Evolutionary conservation across 805 yeast species (phyloP).

Genomic region (Saccharomyces mikatae): DNA sequence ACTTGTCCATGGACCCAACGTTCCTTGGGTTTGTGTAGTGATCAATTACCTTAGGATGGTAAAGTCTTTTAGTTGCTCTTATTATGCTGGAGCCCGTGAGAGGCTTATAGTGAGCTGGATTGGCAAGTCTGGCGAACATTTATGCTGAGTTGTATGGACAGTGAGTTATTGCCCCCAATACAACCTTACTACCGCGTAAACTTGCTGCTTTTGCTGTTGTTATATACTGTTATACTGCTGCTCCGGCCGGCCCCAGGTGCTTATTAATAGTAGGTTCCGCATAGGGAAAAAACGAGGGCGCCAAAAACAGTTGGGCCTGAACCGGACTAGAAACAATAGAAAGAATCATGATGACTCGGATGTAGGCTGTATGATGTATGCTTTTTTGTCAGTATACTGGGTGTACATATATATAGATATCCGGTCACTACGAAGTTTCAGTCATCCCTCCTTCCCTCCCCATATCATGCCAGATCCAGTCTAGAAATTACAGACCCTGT

Average conservation of each 20-base stretch:
- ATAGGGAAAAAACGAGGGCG: not conserved
- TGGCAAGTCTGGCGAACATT: constrained; percentile 1
- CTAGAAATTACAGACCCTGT: not conserved
- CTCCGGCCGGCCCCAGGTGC: not conserved
- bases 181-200: not conserved
- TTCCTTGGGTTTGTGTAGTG: constrained; percentile 96
- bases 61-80: constrained; percentile 32
- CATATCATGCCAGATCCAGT: not conserved
- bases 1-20: constrained; percentile 86
- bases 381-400: not conserved
- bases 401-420: not conserved
- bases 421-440: not conserved
- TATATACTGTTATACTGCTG: not conserved
- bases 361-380: not conserved
- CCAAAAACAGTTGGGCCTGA: not conserved
- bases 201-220: not conserved
- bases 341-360: not conserved
- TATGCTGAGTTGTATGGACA: not conserved
- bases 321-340: not conserved
- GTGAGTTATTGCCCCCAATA: not conserved
- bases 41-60: constrained; percentile 90
- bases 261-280: not conserved
- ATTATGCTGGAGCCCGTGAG: constrained; percentile 5
- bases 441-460: not conserved
- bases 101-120: constrained; percentile 4